Conservation (phyloP, 805 yeast species). For the Metschnikowia matae region DNA sequence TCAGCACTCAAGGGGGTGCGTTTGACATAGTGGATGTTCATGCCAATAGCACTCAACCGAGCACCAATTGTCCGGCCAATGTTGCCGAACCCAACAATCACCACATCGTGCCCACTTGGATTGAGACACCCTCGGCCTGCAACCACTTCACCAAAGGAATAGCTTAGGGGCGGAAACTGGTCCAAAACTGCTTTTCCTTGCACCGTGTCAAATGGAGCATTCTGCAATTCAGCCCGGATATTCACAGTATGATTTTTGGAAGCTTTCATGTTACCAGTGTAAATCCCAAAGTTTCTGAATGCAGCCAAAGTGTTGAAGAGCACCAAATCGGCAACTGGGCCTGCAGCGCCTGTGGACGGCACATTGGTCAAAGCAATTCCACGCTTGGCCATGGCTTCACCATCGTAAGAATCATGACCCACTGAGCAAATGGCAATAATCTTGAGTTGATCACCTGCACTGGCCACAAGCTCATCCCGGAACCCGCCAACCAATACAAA, state of each 20-base stretch:
- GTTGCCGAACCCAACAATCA: constrained; percentile 70
- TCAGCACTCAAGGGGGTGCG: constrained; percentile 39
- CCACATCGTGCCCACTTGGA: constrained; percentile 55
- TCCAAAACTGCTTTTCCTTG: constrained; percentile 30
- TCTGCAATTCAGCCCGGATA: constrained; percentile 38
- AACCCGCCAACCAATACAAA: constrained; percentile 51
- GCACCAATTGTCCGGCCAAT: constrained; percentile 65
- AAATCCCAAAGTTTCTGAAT: constrained; percentile 53
- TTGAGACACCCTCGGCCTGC: constrained; percentile 44
- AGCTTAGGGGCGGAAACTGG: constrained; percentile 2
- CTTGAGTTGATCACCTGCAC: constrained; percentile 44
- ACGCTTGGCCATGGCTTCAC: constrained; percentile 32
- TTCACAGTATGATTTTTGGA: constrained; percentile 40
- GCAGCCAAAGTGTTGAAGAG: constrained; percentile 53
- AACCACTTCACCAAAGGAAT: constrained; percentile 41
- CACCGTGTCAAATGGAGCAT: constrained; percentile 29
- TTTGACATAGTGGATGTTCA: constrained; percentile 61
- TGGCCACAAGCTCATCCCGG: constrained; percentile 36
- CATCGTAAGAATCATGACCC: constrained; percentile 52
- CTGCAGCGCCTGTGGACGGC: constrained; percentile 52
- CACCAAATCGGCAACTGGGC: constrained; percentile 72
- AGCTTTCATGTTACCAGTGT: constrained; percentile 39
- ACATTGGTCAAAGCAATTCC: constrained; percentile 59
- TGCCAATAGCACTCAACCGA: constrained; percentile 55
- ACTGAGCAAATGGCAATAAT: constrained; percentile 54